Conservation (phyloP, 345 rosid genomes). For the Eucalyptus pauciflora region DNA sequence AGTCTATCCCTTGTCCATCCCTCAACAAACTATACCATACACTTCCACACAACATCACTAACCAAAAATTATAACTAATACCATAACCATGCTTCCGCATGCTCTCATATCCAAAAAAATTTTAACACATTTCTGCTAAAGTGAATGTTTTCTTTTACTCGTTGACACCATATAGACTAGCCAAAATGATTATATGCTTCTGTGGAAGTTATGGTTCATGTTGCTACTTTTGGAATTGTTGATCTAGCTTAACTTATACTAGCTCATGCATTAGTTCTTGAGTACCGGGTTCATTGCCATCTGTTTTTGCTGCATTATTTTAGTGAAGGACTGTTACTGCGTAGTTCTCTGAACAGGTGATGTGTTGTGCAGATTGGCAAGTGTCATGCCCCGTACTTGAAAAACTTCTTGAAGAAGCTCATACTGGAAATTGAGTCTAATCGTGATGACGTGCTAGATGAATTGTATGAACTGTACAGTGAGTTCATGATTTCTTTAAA, state of each 20-base stretch:
- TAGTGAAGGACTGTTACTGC: background rate
- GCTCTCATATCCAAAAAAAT: no score
- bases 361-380: constrained; percentile 21
- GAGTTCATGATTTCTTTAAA: constrained; percentile 43
- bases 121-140: background rate
- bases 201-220: background rate
- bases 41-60: no score
- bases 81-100: no score
- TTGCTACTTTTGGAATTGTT: background rate
- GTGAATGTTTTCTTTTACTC: background rate
- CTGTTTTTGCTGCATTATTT: background rate
- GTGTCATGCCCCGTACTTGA: constrained; percentile 37
- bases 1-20: no score
- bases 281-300: background rate
- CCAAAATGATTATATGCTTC: background rate
- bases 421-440: constrained; percentile 63
- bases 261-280: background rate
- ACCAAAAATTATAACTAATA: no score
- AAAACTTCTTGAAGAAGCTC: constrained; percentile 66
- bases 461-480: constrained; percentile 57
- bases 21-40: no score
- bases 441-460: constrained; percentile 40
- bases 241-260: background rate
- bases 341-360: background rate
- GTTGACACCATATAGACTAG: background rate